Evolutionary conservation across 2,329 filamentous ascomycete genomes (phyloP).

Genomic region (Colletotrichum limetticola): DNA sequence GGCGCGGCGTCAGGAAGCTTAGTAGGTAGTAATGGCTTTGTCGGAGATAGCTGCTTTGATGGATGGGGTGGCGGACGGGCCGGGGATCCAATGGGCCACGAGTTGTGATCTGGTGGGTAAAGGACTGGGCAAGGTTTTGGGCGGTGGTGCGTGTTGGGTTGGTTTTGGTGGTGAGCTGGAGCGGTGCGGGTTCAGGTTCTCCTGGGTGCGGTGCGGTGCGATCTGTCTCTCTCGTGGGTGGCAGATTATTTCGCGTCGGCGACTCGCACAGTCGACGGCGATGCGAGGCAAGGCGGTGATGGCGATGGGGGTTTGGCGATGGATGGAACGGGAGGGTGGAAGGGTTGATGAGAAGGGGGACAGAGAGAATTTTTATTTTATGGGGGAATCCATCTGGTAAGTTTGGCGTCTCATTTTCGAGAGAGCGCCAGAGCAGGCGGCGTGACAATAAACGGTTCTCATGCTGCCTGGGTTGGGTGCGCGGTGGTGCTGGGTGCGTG

Average conservation of each 20-base stretch:
- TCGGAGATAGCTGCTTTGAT: slow-evolving; percentile 32
- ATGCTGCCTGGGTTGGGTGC: slow-evolving; percentile 37
- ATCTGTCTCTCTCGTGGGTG: slow-evolving; percentile 6
- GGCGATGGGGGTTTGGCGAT: slow-evolving; percentile 24
- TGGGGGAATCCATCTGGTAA: slow-evolving; percentile 48
- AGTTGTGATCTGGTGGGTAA: slow-evolving; percentile 28
- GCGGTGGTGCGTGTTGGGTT: slow-evolving; percentile 8
- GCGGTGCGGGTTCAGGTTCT: not conserved
- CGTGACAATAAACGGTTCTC: slow-evolving; percentile 39
- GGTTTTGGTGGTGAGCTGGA: not conserved
- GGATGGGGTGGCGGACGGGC: slow-evolving; percentile 34
- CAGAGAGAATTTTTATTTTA: slow-evolving; percentile 43
- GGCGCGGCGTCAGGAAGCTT: slow-evolving; percentile 13
- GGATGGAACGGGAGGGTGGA: slow-evolving; percentile 36
- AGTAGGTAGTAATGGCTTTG: slow-evolving; percentile 29
- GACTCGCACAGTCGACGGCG: slow-evolving; percentile 31
- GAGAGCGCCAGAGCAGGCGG: slow-evolving; percentile 37
- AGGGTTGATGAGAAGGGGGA: slow-evolving; percentile 35
- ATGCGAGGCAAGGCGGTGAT: slow-evolving; percentile 32
- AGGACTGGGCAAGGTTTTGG: slow-evolving; percentile 28
- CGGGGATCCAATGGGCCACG: slow-evolving; percentile 30
- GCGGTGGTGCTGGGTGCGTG: slow-evolving; percentile 32
- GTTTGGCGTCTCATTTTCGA: slow-evolving; percentile 50
- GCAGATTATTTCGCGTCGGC: slow-evolving; percentile 34
- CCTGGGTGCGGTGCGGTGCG: not conserved